Conservation (phyloP, 768 basidiomycete genomes). For the Hypholoma fasciculare region DNA sequence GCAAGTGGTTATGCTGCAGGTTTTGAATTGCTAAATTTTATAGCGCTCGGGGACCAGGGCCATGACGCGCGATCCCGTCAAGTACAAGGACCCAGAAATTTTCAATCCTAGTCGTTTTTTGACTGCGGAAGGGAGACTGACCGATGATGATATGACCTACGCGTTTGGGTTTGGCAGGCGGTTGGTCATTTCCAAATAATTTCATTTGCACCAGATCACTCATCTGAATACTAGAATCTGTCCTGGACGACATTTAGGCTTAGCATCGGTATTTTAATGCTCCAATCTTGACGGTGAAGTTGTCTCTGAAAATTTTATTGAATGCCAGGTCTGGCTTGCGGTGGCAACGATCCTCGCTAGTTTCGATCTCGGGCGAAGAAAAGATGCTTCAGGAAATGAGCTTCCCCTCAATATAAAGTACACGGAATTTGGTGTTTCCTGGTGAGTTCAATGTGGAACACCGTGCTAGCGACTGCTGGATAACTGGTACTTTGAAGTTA, state of each 20-base stretch:
- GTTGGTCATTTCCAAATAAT: constrained; percentile 6
- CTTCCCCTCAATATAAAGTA: background rate
- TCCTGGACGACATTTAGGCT: constrained; percentile 23
- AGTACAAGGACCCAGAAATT: constrained; percentile 47
- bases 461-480: no score
- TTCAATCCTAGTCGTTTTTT: constrained; percentile 64
- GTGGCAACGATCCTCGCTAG: background rate
- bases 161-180: constrained; percentile 35
- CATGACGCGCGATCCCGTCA: constrained; percentile 46
- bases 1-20: background rate
- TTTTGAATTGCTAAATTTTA: background rate
- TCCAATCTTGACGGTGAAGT: no score
- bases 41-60: constrained; percentile 28
- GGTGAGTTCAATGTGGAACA: background rate
- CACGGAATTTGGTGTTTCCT: background rate
- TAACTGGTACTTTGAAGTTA: background rate
- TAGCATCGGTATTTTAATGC: constrained; percentile 9
- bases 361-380: background rate
- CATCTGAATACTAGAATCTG: constrained; percentile 15
- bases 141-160: constrained; percentile 20
- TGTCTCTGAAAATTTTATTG: background rate
- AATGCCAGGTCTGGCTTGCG: background rate
- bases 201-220: background rate
- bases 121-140: constrained; percentile 23
- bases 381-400: background rate